Evolutionary conservation across 2,329 filamentous ascomycete genomes (phyloP).

Genomic region (Dactylonectria estremocensis): DNA sequence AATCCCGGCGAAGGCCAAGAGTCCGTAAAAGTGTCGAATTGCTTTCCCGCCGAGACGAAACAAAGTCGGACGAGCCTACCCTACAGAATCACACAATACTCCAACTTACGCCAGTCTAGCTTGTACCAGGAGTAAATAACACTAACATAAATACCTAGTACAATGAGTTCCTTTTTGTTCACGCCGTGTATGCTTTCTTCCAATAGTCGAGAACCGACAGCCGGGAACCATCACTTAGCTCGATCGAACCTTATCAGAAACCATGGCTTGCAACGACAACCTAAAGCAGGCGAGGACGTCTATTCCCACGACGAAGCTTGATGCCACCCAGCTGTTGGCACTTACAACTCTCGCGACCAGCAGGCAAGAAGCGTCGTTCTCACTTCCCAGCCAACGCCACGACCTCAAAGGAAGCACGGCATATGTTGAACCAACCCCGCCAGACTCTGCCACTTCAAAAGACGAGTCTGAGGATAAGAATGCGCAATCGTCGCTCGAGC

Average conservation of each 20-base stretch:
- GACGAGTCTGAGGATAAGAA: background rate
- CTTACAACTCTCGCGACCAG: background rate
- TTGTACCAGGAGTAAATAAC: no score
- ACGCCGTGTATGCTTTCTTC: no score
- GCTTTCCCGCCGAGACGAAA: no score
- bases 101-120: no score
- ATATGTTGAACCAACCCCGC: slow-evolving; percentile 12
- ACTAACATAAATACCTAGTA: no score
- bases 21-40: background rate
- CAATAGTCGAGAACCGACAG: background rate
- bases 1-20: slow-evolving; percentile 1
- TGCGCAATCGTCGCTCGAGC: slow-evolving; percentile 15
- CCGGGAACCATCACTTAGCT: slow-evolving; percentile 9
- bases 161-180: no score
- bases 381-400: background rate
- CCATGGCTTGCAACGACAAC: slow-evolving; percentile 14
- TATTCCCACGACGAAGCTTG: slow-evolving; percentile 3
- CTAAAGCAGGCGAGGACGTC: background rate
- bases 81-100: no score
- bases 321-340: slow-evolving; percentile 1
- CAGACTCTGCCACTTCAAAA: slow-evolving; percentile 15
- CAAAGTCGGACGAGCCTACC: no score
- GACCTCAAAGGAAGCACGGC: slow-evolving; percentile 2
- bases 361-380: background rate
- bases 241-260: slow-evolving; percentile 1